These are phyloP conservation scores for Candida khao-thaluensis DNA, from an alignment of 805 yeast species.

Conservation along the genomic window DNA sequence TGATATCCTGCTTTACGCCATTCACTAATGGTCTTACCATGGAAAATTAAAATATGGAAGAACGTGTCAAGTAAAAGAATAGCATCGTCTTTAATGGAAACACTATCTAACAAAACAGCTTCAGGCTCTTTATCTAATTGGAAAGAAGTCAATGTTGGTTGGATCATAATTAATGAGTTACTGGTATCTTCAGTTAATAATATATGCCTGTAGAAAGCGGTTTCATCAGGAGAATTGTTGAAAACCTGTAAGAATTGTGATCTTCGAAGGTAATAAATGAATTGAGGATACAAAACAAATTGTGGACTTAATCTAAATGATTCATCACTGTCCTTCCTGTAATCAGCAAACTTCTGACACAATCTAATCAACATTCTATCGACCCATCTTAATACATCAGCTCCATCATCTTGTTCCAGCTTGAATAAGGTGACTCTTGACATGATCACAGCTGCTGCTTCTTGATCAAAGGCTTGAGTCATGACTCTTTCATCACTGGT, in stretches of 20 bases:
- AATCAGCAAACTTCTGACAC: constrained; percentile 40
- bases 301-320: constrained; percentile 51
- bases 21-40: constrained; percentile 90
- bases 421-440: constrained; percentile 81
- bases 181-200: constrained; percentile 60
- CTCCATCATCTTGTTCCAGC: constrained; percentile 76
- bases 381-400: constrained; percentile 91
- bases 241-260: constrained; percentile 65
- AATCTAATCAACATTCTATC: constrained; percentile 56
- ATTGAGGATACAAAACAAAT: constrained; percentile 61
- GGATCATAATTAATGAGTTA: constrained; percentile 65
- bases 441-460: constrained; percentile 61
- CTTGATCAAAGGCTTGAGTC: constrained; percentile 60
- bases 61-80: constrained; percentile 74
- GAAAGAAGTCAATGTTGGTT: constrained; percentile 50
- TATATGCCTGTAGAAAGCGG: constrained; percentile 61
- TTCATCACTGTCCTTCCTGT: constrained; percentile 43
- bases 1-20: constrained; percentile 97
- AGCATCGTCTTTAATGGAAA: constrained; percentile 56
- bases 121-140: constrained; percentile 46
- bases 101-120: constrained; percentile 63
- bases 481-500: constrained; percentile 41
- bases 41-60: constrained; percentile 93
- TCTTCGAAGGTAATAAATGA: constrained; percentile 64
- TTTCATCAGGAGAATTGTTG: constrained; percentile 72